Evolutionary conservation across 176 grass and related monocot genomes (phyloP), one percentile per base, ranked within the genome.

Genomic region (Musa troglodytarum): DNA sequence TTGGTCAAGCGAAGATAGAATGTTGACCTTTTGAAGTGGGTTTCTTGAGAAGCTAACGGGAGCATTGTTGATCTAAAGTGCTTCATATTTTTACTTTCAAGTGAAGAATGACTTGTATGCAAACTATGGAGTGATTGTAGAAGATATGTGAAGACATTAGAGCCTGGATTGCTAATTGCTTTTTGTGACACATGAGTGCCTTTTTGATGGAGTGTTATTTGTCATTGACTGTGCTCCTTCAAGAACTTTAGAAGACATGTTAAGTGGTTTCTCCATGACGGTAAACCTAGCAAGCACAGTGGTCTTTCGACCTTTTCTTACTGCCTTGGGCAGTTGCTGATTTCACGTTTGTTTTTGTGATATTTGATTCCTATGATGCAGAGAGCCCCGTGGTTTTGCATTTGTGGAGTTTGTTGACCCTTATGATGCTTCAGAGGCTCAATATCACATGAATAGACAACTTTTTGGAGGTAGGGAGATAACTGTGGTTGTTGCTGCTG

Each of bases 401-500:
- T 98, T 98, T 67, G 90, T 98, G 73, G 88, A 98, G 76, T 98
- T 91, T 76, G 84, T 98, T 74, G 95, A 98, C 15, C 82, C 90
- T 62, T 85, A 82, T 65, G 95, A 98, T 34, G 90, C 95, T 25
- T 91, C 90, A 34, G 95, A 98, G 79, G 95, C 95, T 25, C 95
- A 98, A 65, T 93, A 93, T 85, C 95, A 93, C 83, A 98, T 98
- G 95, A 98, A 98, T 78, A 84, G 86, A 69, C 90, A 98, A 78
- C 80, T 98, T 19, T 87, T 93, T 52, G 85, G 85, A 50, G 90
- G 95, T 76, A 85, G 95, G 53, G 95, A 98, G 65, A 91, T 98
- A 83, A 91, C 95, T 53, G 95, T 98, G 53, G 95, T 98, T 81
- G 82, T 98, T 80, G 95, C 95, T 82, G 88, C 95, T 52, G 88